Base-by-base conservation (phyloP, 768 basidiomycete species). In the Russula vinacea region DNA sequence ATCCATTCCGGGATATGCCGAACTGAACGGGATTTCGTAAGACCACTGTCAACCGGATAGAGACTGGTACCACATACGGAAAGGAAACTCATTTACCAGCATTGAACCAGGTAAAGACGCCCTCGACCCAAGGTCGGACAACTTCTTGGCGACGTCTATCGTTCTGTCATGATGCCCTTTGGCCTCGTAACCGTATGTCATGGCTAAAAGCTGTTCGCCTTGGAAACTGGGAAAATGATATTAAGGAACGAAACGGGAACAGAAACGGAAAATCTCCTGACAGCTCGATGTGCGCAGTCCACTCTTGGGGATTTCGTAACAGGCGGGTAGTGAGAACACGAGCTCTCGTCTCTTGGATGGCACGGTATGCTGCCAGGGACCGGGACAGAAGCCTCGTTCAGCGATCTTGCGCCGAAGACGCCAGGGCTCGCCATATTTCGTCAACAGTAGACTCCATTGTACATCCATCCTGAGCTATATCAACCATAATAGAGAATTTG, bases 11-110 rank as follows among this genome's bases (percentile, higher is more conserved):
- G 63, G 33, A 60, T 59, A 44, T 60, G 37, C 4, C 53, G 40
- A 8, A 65, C 58, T 65, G 29, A 35, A 14, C 13, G 22, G 10
- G 10, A 39, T 17, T 26, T n/a, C 4, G 33, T 35, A 35, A n/a
- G 47, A 5, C 5, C 2, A 1, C 8, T 35, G 10, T 16, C 17
- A 33, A 49, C 32, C 22, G 33, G 6, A 29, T 26, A 7, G 42
- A 10, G 19, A 37, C 3, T 22, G 22, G 22, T 13, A 22, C 0
- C 16, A 62, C 64, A 17, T 32, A 65, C 64, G 19, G 47, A 65
- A 61, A 24, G 58, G 64, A 8, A 65, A n/a, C 8, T 56, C 58
- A 19, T 65, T 66, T 14, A 62, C 60, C 22, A 65, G n/a, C 10
- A 53, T 51, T 3, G 49, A 35, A n/a, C 59, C 53, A 6, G 64